Conservation (phyloP, 192 early-diverging fungal species). For the Coemansia sp. region DNA sequence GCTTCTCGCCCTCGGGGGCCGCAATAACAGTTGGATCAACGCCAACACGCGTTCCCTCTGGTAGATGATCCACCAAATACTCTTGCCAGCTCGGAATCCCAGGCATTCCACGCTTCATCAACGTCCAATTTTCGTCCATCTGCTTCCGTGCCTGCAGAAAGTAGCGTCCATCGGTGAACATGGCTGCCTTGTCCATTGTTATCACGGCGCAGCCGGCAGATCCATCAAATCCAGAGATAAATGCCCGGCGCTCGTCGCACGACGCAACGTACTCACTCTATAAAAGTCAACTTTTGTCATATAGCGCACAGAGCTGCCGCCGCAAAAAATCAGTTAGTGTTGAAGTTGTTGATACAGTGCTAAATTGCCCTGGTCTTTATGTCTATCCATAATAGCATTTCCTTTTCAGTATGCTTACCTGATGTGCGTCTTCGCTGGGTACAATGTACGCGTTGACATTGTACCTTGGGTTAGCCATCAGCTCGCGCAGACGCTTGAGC, state of each 20-base stretch:
- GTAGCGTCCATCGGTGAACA: conserved; percentile 98
- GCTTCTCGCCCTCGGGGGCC: conserved; percentile 59
- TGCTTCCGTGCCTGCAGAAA: conserved; percentile 93
- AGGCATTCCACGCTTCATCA: conserved; percentile 90
- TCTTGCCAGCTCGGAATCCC: conserved; percentile 88
- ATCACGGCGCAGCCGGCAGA: conserved; percentile 95
- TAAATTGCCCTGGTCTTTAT: no score
- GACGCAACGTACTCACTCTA: conserved; percentile 94
- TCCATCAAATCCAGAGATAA: conserved; percentile 95
- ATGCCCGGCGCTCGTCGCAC: conserved; percentile 84
- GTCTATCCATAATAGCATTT: no score
- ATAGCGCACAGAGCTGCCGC: not conserved
- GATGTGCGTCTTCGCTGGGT: conserved; percentile 96
- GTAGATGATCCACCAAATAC: conserved; percentile 74
- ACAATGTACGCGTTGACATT: conserved; percentile 71
- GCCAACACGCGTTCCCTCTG: conserved; percentile 78
- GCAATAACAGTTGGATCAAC: conserved; percentile 89
- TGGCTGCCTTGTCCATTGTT: conserved; percentile 70
- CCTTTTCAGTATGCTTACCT: conserved; percentile 55
- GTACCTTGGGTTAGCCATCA: conserved; percentile 57
- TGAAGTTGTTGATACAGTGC: no score
- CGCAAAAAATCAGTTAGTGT: not conserved
- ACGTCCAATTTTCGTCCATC: conserved; percentile 88
- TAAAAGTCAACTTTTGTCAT: not conserved
- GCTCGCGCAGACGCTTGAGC: conserved; percentile 59